These are phyloP conservation scores for Sphagnum fallax DNA, from an alignment of 228 moss, liverwort and hornwort genomes.

Conservation along the genomic window DNA sequence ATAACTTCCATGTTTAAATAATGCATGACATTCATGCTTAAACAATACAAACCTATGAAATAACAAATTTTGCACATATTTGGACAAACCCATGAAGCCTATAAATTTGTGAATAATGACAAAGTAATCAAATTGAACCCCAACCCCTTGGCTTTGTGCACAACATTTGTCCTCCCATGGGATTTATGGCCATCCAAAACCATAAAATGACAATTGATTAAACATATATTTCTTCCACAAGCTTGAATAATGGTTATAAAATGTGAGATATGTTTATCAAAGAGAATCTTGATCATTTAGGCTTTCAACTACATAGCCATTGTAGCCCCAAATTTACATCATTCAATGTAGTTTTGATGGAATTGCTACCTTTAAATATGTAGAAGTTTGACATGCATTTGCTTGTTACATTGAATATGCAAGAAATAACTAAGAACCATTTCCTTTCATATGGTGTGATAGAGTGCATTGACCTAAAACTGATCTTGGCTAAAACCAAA, in stretches of 20 bases:
- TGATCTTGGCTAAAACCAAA: neutral
- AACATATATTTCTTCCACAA: neutral
- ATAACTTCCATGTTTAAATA: too few species aligned
- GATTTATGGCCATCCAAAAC: neutral
- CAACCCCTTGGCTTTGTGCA: neutral
- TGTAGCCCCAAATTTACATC: neutral
- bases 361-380: neutral
- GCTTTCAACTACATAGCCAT: neutral
- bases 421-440: neutral
- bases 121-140: too few species aligned
- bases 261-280: neutral
- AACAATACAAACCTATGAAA: too few species aligned
- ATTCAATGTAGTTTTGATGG: neutral
- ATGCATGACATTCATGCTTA: too few species aligned
- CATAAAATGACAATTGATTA: neutral
- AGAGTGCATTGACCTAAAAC: neutral
- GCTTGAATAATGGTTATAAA: neutral
- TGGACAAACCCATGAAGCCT: too few species aligned
- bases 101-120: too few species aligned
- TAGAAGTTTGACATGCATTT: neutral
- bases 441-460: too few species aligned
- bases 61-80: too few species aligned
- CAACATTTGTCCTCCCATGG: neutral
- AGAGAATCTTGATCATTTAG: neutral
- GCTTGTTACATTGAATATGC: neutral